phyloP scores from a whole-genome alignment of 163 green algal genomes.

The Coccomyxa subellipsoidea region DNA sequence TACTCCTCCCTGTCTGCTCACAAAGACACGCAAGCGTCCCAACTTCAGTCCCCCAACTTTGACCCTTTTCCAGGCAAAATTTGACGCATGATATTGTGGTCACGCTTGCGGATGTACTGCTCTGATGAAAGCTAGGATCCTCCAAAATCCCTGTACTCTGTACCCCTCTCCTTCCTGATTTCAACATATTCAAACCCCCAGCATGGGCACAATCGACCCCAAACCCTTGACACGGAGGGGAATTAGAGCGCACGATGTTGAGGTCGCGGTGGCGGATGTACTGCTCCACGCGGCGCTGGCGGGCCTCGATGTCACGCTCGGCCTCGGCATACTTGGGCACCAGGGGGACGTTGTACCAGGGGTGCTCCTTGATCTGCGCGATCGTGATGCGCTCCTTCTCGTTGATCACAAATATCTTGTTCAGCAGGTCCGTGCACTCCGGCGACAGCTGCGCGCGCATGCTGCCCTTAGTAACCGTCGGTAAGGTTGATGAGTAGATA shows the following conservation, averaged over 20 bases:
- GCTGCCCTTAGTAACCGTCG: too few relatives aligned
- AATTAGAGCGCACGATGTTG: slow-evolving; percentile 6
- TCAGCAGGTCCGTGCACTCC: slow-evolving; percentile 69
- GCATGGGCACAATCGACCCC: not conserved
- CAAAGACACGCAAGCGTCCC: too few relatives aligned
- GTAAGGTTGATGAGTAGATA: too few relatives aligned
- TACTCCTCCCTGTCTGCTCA: too few relatives aligned
- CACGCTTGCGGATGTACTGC: too few relatives aligned
- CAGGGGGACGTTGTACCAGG: slow-evolving; percentile 68
- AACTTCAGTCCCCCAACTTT: too few relatives aligned
- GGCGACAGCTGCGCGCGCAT: slow-evolving; percentile 45
- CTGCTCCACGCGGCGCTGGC: slow-evolving; percentile 45
- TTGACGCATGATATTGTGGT: too few relatives aligned
- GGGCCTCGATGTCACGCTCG: slow-evolving; percentile 31
- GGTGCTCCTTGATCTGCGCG: slow-evolving; percentile 67
- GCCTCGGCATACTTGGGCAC: slow-evolving; percentile 41
- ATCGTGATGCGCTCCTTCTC: slow-evolving; percentile 55
- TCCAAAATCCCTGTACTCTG: too few relatives aligned
- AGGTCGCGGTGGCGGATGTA: slow-evolving; percentile 27
- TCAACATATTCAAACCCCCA: not conserved
- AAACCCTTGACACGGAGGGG: not conserved
- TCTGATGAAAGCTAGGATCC: too few relatives aligned
- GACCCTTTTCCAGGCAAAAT: too few relatives aligned
- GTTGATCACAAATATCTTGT: slow-evolving; percentile 78
- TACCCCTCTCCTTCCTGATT: not conserved